Evolutionary conservation across 352 stramenopile species (phyloP).

Genomic region (Globisporangium parvum): DNA sequence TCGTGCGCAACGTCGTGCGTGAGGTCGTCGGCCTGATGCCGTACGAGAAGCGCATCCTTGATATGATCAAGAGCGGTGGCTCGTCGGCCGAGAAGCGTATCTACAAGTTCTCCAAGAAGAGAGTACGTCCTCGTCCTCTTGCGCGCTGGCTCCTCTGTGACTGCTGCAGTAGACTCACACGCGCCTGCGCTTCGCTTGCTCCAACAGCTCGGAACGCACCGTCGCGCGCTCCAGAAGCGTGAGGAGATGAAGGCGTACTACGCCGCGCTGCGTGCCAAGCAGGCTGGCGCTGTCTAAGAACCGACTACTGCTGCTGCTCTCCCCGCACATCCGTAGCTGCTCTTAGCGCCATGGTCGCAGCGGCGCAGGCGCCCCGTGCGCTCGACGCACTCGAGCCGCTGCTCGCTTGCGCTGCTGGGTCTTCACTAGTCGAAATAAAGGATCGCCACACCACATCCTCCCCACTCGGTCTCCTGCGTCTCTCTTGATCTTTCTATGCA

Average conservation of each 20-base stretch:
- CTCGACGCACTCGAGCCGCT: slow-evolving; percentile 10
- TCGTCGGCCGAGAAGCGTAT: slow-evolving; percentile 97
- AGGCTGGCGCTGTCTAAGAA: slow-evolving; percentile 67
- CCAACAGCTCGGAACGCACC: slow-evolving; percentile 94
- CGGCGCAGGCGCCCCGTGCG: slow-evolving; percentile 2
- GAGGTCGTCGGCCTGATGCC: slow-evolving; percentile 98
- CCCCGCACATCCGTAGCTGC: slow-evolving; percentile 7
- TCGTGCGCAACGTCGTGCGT: slow-evolving; percentile 94
- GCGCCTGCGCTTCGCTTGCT: not conserved
- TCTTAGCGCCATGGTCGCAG: slow-evolving; percentile 39
- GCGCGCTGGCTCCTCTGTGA: not conserved
- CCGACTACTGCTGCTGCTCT: slow-evolving; percentile 9
- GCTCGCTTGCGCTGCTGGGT: slow-evolving; percentile 10
- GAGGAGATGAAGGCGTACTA: slow-evolving; percentile 99
- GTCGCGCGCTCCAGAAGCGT: slow-evolving; percentile 96
- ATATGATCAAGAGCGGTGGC: slow-evolving; percentile 99
- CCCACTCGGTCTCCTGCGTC: not conserved
- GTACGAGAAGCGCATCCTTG: slow-evolving; percentile 99
- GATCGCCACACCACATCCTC: slow-evolving; percentile 42
- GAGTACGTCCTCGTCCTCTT: slow-evolving; percentile 57
- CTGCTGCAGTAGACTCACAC: not conserved
- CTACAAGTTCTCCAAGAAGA: slow-evolving; percentile 99
- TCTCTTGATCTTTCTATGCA: not conserved
- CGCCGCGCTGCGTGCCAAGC: slow-evolving; percentile 93
- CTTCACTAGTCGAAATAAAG: slow-evolving; percentile 18